Evolutionary conservation across 2,329 filamentous ascomycete genomes (phyloP), one percentile per base, ranked within the genome.

Genomic region (Cytospora chrysosperma): DNA sequence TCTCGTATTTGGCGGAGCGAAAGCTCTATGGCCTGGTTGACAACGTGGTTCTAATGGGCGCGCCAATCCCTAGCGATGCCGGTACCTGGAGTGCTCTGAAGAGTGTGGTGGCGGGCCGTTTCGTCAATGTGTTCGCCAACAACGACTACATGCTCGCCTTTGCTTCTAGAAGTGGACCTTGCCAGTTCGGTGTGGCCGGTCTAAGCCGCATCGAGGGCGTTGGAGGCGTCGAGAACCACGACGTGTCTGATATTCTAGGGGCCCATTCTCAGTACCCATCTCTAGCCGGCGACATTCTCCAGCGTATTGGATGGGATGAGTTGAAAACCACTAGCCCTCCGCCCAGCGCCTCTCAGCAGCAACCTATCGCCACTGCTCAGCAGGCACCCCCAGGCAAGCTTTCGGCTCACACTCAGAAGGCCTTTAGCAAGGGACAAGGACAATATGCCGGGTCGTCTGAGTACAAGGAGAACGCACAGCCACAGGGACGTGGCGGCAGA

Each of bases 101-200:
- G 67, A 89, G 86, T 64, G 90, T 94, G 2, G 92, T 96, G 4
- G 84, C 87, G 49, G 93, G 93, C 0, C 86, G 93, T 26, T 81
- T 97, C n/a, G 83, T 97, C 71, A 98, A 97, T 69, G 92, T 95
- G 4, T 97, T 89, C 74, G 96, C 91, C 0, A 87, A 89, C 58
- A 91, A 92, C 54, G 94, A 98, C 74, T 93, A 92, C 68, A 87
- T 97, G 27, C 86, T 98, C 2, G 93, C 88, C 0, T 96, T 97
- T 73, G 80, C 97, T 47, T 96, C 94, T 74, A 88, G 94, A 57
- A 91, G 87, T 3, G 91, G 90, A 60, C 92, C 89, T 69, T 85
- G 94, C 56, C 88, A 95, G 68, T 88, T 90, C 65, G 93, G 94
- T 2, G 83, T 98, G 37, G 93, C 93, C 0, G 94, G 94, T 0